Base-by-base conservation (phyloP, 1,284 basidiomycete genomes). In the Pseudozyma sp. region DNA sequence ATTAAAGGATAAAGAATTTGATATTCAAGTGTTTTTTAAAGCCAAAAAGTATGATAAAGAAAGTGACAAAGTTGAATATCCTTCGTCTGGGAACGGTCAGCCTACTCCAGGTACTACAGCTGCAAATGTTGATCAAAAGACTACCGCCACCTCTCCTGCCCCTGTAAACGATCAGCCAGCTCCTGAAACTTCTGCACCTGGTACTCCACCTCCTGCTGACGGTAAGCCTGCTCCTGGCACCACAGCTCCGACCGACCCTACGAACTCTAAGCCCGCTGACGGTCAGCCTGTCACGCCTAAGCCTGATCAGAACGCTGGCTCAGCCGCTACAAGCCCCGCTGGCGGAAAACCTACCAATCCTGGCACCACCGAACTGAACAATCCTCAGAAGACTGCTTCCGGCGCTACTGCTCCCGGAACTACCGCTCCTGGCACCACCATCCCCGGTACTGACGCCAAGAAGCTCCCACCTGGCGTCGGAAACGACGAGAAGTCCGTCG, bases 401-500 rank as follows among this genome's bases (percentile, higher is more conserved):
- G 31, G 38, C n/a, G 35, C 49, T 6, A 38, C 34, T 38, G 1
- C 49, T 38, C 21, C 35, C 11, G 35, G 0, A 16, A 51, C 34
- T 5, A 21, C 34, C 10, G 1, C 42, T 9, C 25, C 25, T 31
- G 25, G 25, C 25, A 31, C 25, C 25, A 31, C 25, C 25, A 31
- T 31, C 25, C 25, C 25, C 25, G 25, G 25, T 31, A 31, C 25
- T 31, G 25, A 31, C 25, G 25, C 25, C 25, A 31, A 31, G 25
- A 54, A 61, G 21, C 34, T 57, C 5, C 39, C 59, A 3, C 59
- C 65, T 6, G 68, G 68, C 19, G 16, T 64, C 5, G 57, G 61
- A 18, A 43, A 52, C 0, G 53, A 70, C 1, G 1, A 14, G 7
- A 34, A 36, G 3, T 59, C 68, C 11, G 68, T 70, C 10, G 53